Evolutionary conservation across 1,139 yeast species (phyloP).

Genomic region (Yamadazyma kanchanaburiensis): DNA sequence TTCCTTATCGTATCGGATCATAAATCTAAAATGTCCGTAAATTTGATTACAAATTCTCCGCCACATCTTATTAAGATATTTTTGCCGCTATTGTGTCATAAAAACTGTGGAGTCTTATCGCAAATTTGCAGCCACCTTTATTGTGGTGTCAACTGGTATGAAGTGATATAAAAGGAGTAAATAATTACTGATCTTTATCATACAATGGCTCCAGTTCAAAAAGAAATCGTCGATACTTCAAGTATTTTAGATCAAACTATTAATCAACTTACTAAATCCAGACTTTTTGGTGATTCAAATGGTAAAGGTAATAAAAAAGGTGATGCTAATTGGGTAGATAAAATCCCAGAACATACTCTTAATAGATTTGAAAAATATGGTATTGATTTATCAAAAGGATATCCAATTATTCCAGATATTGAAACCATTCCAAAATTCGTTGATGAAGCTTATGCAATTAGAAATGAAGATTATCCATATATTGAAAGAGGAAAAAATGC

Average conservation of each 20-base stretch:
- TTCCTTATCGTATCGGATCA: too few species aligned
- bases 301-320: constrained; percentile 2
- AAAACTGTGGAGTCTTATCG: too few species aligned
- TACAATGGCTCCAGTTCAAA: constrained; percentile 5
- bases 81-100: too few species aligned
- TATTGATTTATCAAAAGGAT: constrained; percentile 28
- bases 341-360: constrained; percentile 14
- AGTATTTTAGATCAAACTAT: constrained; percentile 5
- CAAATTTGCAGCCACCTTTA: too few species aligned
- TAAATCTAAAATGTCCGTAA: too few species aligned
- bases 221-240: background rate
- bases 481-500: constrained; percentile 47
- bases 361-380: constrained; percentile 24
- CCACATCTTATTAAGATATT: too few species aligned
- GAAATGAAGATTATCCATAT: constrained; percentile 38
- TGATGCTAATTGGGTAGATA: constrained; percentile 9
- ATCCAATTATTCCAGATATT: constrained; percentile 22
- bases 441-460: constrained; percentile 47
- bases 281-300: constrained; percentile 3
- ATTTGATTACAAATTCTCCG: too few species aligned
- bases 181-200: too few species aligned
- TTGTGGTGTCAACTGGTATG: too few species aligned
- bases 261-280: constrained; percentile 4
- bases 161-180: too few species aligned
- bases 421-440: constrained; percentile 42